Conservation (phyloP, 2,329 filamentous ascomycete genomes). For the Neofusicoccum ribis region DNA sequence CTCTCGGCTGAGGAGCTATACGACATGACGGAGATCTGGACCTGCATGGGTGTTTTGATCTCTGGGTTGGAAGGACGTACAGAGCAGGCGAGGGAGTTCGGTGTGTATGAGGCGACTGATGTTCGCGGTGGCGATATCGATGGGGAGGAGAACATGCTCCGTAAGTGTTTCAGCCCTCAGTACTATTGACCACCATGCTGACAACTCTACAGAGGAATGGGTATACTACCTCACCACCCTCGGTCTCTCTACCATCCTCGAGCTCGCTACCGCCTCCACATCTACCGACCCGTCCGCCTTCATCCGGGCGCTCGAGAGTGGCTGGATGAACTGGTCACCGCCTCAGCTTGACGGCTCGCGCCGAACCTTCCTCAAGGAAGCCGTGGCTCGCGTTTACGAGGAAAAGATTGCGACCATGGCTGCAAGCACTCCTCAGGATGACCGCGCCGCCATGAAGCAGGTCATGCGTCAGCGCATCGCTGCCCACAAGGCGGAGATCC, state of each 20-base stretch:
- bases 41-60: conserved; percentile 58
- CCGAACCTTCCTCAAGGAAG: conserved; percentile 60
- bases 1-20: conserved; percentile 59
- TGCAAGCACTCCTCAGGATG: conserved; percentile 29
- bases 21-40: conserved; percentile 67
- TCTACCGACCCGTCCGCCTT: conserved; percentile 49
- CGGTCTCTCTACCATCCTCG: conserved; percentile 57
- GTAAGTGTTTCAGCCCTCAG: conserved; percentile 35
- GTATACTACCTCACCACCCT: conserved; percentile 60
- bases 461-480: conserved; percentile 46
- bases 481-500: conserved; percentile 45
- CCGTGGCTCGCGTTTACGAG: conserved; percentile 61
- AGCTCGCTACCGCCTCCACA: conserved; percentile 46
- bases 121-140: conserved; percentile 50
- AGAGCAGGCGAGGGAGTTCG: conserved; percentile 55
- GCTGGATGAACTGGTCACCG: conserved; percentile 59
- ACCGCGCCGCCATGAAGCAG: conserved; percentile 37
- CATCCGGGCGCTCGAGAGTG: conserved; percentile 52
- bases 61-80: conserved; percentile 57
- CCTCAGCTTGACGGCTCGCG: conserved; percentile 49
- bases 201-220: conserved; percentile 56
- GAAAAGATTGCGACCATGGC: conserved; percentile 46
- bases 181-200: conserved; percentile 21
- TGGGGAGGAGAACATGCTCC: conserved; percentile 55
- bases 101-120: conserved; percentile 55